Evolutionary conservation across 345 rosid genomes (phyloP).

Genomic region (Xanthoceras sorbifolium): DNA sequence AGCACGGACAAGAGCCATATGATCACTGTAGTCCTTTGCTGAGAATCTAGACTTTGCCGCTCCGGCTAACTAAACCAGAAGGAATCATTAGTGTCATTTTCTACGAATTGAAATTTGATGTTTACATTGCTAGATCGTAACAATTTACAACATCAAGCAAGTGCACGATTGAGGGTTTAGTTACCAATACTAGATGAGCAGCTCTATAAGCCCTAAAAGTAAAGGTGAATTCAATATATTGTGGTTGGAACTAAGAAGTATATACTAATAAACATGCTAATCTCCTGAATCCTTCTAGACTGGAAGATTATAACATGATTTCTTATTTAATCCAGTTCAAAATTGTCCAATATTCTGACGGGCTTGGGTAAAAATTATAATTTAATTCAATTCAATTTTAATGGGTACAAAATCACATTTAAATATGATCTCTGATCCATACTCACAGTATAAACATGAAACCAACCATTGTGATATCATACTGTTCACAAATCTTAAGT

Average conservation of each 20-base stretch:
- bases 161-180: neutral
- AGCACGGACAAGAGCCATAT: constrained; percentile 98
- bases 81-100: constrained; percentile 9
- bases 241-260: neutral
- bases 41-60: constrained; percentile 94
- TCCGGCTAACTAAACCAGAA: constrained; percentile 73
- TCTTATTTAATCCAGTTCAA: neutral
- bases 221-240: neutral
- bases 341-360: neutral
- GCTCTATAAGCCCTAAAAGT: neutral
- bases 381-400: neutral
- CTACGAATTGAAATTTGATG: constrained; percentile 1
- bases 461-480: neutral
- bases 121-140: neutral
- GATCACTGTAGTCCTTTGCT: constrained; percentile 98
- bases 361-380: neutral
- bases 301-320: neutral
- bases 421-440: neutral
- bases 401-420: neutral
- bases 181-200: neutral
- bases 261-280: neutral
- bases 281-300: neutral
- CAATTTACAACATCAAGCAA: neutral
- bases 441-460: neutral
- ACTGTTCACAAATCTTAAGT: neutral